Evolutionary conservation across 768 basidiomycete species (phyloP), one percentile per base, ranked within the genome.

Genomic region (Fistulinella prunicolor): DNA sequence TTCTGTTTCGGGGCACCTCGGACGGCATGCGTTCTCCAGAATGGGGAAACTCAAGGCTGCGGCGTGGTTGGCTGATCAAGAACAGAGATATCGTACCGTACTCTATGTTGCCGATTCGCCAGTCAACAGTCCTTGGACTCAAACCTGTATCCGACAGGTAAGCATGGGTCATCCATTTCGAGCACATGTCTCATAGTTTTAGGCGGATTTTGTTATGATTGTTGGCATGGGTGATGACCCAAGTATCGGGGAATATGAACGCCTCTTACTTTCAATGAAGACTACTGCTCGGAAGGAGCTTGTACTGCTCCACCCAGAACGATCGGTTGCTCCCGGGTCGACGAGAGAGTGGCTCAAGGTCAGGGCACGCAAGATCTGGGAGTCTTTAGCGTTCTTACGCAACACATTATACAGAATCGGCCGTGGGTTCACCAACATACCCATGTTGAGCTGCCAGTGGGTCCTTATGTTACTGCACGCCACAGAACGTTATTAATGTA

Each of bases 261-360:
- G 94, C 44, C 73, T 98, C 4, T 70, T 99, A 19, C 75, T 97
- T 35, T 94, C 94, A 1, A 89, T 94, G 78, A 98, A 98, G 73
- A 97, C 95, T 0, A 98, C 95, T 0, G 96, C 95, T n/a, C 74
- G 96, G 46, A 98, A 98, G 68, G 96, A 99, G 64, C 80, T 99
- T 22, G 86, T 99, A 5, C 74, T 99, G 5, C 74, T 99, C 9
- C 96, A 99, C 60, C 85, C 94, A 3, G 91, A 96, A 62, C 84
- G 94, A 32, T 85, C 84, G 19, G 90, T 98, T 4, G 72, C 79
- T 9, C 85, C 94, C 4, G 95, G 95, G 3, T 94, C 89, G 9
- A 99, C 96, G 30, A 80, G 95, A 35, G 88, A 89, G 65, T 99
- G 96, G 95, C 75, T 99, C 43, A 92, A 93, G 78, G 93, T 90